Evolutionary conservation across 805 yeast species (phyloP), one percentile per base, ranked within the genome.

Genomic region (Yamadazyma phyllophila): DNA sequence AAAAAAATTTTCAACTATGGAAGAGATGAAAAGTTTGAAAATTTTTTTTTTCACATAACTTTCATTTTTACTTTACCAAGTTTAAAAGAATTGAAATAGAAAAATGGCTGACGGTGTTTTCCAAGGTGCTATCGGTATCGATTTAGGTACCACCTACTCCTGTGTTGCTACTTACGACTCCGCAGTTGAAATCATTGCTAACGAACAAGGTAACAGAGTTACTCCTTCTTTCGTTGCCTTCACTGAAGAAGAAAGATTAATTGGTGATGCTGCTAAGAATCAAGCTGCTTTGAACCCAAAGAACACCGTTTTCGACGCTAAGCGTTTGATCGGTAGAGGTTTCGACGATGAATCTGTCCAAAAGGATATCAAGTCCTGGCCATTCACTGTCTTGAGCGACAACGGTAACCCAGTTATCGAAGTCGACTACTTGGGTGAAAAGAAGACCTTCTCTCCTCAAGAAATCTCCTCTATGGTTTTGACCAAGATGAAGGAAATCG

Each of bases 81-180:
- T 26, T 42, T 16, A 38, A 40, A 41, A 34, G 44, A 47, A 51
- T 34, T 37, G 8, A 44, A 38, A 45, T 42, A 31, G 34, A 36
- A 77, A 74, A 74, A 85, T 85, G 91, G 88, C 91, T 85, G 97
- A 90, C 82, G 96, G 96, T 85, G 94, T 90, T 80, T 90, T 87
- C 85, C 94, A 91, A 83, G 97, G 97, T 86, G 76, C 76, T 68
- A 71, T 71, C 62, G 77, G 77, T 70, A 71, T 71, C 69, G 77
- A 71, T 69, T 71, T 71, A 69, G 77, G 77, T 71, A 71, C 77
- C 47, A 71, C 77, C 54, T 71, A 71, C 69, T 71, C 77, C 57
- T 71, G 77, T 71, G 77, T 71, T 59, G 77, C 77, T 62, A 69
- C 75, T 58, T 71, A 62, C 63, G 76, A 70, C 65, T 66, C 72